These are phyloP conservation scores for Solanum medicagineum DNA, from an alignment of 257 asterid species.

Conservation along the genomic window DNA sequence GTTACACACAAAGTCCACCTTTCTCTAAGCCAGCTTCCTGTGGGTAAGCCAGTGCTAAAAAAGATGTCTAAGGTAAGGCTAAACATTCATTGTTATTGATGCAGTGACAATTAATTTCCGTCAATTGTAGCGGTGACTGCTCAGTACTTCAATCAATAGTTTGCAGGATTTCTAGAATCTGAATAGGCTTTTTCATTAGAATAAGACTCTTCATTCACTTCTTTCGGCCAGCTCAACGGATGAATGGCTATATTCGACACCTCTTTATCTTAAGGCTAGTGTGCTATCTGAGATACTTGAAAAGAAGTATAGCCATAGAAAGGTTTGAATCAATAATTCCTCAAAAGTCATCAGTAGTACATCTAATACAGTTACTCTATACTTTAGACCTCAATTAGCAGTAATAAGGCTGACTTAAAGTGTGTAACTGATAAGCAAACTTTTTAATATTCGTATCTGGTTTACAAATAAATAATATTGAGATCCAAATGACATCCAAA, in stretches of 20 bases:
- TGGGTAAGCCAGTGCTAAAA: neutral
- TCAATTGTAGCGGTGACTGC: too few species aligned
- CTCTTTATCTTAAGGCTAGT: neutral
- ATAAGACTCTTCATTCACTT: neutral
- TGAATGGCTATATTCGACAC: neutral
- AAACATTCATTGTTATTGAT: too few species aligned
- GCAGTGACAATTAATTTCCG: too few species aligned
- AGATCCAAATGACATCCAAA: neutral
- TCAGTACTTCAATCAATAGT: neutral
- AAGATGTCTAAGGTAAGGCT: neutral
- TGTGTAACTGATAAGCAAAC: neutral
- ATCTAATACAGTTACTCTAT: neutral
- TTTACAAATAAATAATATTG: neutral
- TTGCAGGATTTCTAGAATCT: neutral
- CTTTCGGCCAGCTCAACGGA: neutral
- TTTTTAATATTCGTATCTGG: neutral
- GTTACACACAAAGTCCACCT: neutral
- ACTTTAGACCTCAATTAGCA: neutral
- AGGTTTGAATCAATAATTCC: neutral
- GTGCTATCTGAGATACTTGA: too few species aligned
- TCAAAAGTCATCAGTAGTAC: neutral
- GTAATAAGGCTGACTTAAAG: neutral
- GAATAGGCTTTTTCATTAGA: neutral
- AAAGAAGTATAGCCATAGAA: neutral
- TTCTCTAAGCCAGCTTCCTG: neutral